Percentiles rank a stretch among this genome's conserved stretches.
These are phyloP conservation scores for Penicillium nucicola DNA, from an alignment of 495 filamentous ascomycete genomes.

Conservation along the genomic window DNA sequence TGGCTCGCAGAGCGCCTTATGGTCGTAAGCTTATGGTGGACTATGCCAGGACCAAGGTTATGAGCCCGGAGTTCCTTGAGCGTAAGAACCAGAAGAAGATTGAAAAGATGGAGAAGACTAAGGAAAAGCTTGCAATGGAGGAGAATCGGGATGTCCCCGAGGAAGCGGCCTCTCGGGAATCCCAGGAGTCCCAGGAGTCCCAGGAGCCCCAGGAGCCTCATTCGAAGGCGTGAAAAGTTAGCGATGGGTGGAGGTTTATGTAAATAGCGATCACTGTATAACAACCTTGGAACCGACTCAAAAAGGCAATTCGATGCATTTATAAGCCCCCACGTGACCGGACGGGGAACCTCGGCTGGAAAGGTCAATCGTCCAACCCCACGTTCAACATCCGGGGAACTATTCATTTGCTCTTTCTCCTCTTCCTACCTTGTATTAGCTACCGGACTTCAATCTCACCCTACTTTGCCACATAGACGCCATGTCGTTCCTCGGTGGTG, in stretches of 20 bases:
- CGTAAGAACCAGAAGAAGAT: slow-evolving; percentile 1
- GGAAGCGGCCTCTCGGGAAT: not conserved
- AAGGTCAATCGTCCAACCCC: slow-evolving; percentile 19
- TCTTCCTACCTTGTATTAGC: not conserved
- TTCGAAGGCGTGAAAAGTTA: no score
- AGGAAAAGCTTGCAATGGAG: no score
- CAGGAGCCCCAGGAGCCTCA: no score
- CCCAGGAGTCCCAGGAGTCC: not conserved
- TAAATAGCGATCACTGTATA: no score
- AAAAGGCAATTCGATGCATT: not conserved
- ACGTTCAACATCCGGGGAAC: slow-evolving; percentile 17
- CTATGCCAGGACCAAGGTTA: slow-evolving; percentile 39
- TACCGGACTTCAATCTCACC: not conserved
- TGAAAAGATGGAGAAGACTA: not conserved
- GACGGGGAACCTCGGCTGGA: slow-evolving; percentile 25
- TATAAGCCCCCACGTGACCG: slow-evolving; percentile 15
- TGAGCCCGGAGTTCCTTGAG: not conserved
- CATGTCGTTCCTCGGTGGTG: slow-evolving; percentile 94
- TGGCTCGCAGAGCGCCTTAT: slow-evolving; percentile 57
- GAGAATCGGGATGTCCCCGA: not conserved
- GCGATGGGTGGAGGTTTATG: no score
- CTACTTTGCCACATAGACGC: slow-evolving; percentile 10
- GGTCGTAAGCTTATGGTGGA: slow-evolving; percentile 67
- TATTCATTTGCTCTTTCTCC: not conserved
- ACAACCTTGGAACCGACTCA: not conserved